Conservation (phyloP, 805 yeast genomes). For the Wickerhamomyces chaumierensis region DNA sequence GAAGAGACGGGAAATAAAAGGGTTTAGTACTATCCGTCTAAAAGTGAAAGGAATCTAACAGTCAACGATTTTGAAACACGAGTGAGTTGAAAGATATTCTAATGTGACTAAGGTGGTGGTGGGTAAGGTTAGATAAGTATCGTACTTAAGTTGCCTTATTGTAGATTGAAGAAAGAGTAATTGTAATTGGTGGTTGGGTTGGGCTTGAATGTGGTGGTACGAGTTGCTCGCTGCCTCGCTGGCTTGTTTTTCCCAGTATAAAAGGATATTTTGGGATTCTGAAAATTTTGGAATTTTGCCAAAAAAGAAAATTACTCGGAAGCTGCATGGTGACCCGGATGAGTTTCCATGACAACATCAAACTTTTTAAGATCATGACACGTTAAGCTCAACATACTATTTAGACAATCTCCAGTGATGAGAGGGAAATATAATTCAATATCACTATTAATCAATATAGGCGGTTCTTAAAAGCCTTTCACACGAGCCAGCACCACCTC, state of each 20-base stretch:
- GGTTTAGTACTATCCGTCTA: background rate
- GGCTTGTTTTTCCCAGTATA: background rate
- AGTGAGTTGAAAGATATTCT: background rate
- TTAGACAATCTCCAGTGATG: too few species aligned
- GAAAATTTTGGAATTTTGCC: background rate
- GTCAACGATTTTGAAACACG: background rate
- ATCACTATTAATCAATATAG: too few species aligned
- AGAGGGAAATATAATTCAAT: too few species aligned
- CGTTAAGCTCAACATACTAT: too few species aligned
- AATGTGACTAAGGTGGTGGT: background rate
- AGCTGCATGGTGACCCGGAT: background rate
- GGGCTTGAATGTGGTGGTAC: too few species aligned
- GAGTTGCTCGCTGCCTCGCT: background rate
- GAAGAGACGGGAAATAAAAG: background rate
- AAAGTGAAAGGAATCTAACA: background rate
- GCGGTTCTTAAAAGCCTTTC: too few species aligned
- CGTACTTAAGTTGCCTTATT: too few species aligned
- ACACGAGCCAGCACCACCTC: too few species aligned
- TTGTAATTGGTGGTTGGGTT: background rate
- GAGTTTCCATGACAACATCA: background rate
- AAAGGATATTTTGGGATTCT: background rate
- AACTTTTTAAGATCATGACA: too few species aligned
- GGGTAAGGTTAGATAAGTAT: too few species aligned
- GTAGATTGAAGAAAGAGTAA: too few species aligned
- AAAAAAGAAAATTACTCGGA: background rate